These are phyloP conservation scores for Juncus inflexus DNA, from an alignment of 176 grass and related monocot genomes.

Conservation along the genomic window DNA sequence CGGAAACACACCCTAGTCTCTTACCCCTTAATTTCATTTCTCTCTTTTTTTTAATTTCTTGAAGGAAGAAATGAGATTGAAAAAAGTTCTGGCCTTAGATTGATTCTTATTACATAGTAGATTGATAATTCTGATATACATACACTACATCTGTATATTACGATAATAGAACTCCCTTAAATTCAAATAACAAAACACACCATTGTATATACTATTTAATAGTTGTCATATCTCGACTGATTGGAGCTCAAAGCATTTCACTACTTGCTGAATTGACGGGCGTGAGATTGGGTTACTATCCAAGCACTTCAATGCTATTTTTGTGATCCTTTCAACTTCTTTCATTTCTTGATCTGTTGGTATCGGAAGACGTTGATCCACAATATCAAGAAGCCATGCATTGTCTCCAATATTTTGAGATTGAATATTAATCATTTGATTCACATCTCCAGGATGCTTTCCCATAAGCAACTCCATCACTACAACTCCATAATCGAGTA, in stretches of 20 bases:
- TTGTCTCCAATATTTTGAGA: neutral
- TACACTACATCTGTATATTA: too few relatives aligned
- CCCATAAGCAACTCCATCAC: constrained; percentile 22
- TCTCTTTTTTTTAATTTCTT: too few relatives aligned
- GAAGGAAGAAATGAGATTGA: too few relatives aligned
- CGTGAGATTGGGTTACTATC: neutral
- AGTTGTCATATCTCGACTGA: too few relatives aligned
- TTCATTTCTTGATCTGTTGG: neutral
- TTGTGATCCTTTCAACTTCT: neutral
- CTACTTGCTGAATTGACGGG: constrained; percentile 27
- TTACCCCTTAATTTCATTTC: too few relatives aligned
- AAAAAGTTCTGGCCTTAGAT: too few relatives aligned
- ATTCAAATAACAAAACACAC: too few relatives aligned
- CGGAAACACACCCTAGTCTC: too few relatives aligned
- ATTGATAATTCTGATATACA: too few relatives aligned
- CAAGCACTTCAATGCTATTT: constrained; percentile 12
- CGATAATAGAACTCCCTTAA: too few relatives aligned
- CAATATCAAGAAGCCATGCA: constrained; percentile 1
- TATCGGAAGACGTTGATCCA: constrained; percentile 11
- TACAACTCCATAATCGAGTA: constrained; percentile 30
- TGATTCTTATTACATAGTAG: too few relatives aligned
- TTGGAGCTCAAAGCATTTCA: neutral
- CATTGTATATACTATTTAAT: too few relatives aligned
- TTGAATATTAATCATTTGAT: neutral
- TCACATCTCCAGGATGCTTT: constrained; percentile 17